Evolutionary conservation across 441 rosid species (phyloP).

Genomic region (Manihot esculenta): DNA sequence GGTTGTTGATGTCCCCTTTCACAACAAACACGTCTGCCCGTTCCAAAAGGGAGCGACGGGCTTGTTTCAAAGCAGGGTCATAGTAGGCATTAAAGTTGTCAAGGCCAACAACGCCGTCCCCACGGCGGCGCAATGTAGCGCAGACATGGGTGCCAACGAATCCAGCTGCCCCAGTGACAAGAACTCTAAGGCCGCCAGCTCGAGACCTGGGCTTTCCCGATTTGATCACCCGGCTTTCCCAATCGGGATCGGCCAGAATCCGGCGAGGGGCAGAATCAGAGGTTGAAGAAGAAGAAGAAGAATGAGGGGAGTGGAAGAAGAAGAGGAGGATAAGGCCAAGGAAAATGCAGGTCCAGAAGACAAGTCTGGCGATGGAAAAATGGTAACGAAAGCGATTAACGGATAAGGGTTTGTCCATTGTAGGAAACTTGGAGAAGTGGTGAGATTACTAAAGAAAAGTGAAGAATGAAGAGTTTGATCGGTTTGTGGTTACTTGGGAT

Average conservation of each 20-base stretch:
- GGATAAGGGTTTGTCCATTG: slow-evolving; percentile 31
- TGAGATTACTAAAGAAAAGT: too few relatives aligned
- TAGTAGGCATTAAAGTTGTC: slow-evolving; percentile 43
- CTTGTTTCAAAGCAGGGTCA: slow-evolving; percentile 31
- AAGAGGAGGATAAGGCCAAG: slow-evolving; percentile 30
- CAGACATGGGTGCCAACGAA: slow-evolving; percentile 42
- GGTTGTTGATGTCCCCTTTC: slow-evolving; percentile 39
- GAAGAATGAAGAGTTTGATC: too few relatives aligned
- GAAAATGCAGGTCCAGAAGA: slow-evolving; percentile 38
- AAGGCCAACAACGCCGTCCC: slow-evolving; percentile 41
- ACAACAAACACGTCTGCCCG: slow-evolving; percentile 27
- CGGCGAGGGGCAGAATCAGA: slow-evolving; percentile 15
- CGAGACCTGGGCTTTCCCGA: slow-evolving; percentile 32
- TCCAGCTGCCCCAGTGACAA: slow-evolving; percentile 42
- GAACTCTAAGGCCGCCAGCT: slow-evolving; percentile 24
- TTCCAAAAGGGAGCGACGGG: slow-evolving; percentile 28
- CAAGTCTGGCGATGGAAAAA: slow-evolving; percentile 23
- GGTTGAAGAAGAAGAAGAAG: slow-evolving; percentile 4
- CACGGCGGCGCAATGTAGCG: slow-evolving; percentile 30
- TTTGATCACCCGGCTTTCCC: slow-evolving; percentile 24
- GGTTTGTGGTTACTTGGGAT: too few relatives aligned
- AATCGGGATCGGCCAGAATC: slow-evolving; percentile 18
- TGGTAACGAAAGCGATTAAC: slow-evolving; percentile 24
- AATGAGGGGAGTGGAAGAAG: slow-evolving; percentile 28
- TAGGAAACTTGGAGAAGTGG: too few relatives aligned